Conservation (phyloP, 345 rosid species). For the Murraya koenigii region DNA sequence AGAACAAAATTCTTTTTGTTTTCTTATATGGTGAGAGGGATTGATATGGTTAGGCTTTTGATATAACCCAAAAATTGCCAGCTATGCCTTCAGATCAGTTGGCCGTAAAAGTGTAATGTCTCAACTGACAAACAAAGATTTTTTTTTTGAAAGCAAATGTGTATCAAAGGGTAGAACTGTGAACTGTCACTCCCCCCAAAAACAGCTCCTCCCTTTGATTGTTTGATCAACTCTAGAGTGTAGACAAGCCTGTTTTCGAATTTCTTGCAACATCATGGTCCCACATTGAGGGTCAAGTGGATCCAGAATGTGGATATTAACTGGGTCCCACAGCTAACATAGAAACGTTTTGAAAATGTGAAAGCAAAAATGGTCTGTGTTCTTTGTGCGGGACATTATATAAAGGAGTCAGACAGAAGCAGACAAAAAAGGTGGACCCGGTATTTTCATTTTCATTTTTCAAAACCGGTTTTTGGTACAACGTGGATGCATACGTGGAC, state of each 20-base stretch:
- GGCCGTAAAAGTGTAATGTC: constrained; percentile 15
- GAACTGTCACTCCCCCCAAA: too few species aligned
- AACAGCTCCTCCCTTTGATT: neutral
- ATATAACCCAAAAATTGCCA: neutral
- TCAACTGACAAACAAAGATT: constrained; percentile 18
- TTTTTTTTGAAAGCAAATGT: constrained; percentile 2
- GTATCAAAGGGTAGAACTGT: constrained; percentile 14
- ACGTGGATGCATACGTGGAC: neutral
- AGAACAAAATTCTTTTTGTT: neutral
- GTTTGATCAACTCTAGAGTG: neutral
- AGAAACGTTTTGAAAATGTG: neutral
- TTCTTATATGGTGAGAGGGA: neutral
- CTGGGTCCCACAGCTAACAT: neutral
- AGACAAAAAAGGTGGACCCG: neutral
- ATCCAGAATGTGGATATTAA: neutral
- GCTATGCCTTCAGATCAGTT: neutral
- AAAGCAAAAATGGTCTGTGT: neutral
- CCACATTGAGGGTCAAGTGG: neutral
- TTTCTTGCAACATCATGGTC: neutral
- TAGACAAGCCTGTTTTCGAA: neutral
- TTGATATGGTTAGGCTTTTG: neutral
- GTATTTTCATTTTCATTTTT: neutral
- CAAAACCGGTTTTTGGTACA: neutral
- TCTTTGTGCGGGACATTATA: too few species aligned
- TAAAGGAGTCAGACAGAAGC: neutral